Evolutionary conservation across 495 filamentous ascomycete species (phyloP).

Genomic region (Penicillium coprophilum): DNA sequence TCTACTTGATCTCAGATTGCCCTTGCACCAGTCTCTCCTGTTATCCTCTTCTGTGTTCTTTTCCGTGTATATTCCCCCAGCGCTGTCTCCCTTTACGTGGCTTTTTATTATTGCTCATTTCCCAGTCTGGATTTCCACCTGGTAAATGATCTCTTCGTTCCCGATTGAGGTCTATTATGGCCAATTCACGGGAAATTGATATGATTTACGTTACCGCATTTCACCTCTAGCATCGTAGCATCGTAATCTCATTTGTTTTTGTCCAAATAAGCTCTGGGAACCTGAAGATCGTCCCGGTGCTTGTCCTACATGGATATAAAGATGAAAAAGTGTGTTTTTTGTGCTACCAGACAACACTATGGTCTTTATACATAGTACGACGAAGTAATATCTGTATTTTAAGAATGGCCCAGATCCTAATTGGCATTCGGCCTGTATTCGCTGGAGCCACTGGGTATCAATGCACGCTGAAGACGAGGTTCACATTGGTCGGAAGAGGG

Average conservation of each 20-base stretch:
- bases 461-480: background rate
- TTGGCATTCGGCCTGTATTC: background rate
- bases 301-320: background rate
- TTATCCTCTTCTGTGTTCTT: background rate
- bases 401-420: background rate
- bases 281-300: background rate
- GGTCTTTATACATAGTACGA: background rate
- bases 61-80: constrained; percentile 30
- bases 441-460: background rate
- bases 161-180: background rate
- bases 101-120: background rate
- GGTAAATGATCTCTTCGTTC: background rate
- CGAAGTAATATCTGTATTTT: background rate
- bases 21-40: background rate
- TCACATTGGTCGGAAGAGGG: background rate
- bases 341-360: background rate
- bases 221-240: background rate
- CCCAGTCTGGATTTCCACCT: background rate
- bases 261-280: background rate
- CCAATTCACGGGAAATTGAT: background rate
- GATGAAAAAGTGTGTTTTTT: background rate
- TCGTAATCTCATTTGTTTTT: background rate
- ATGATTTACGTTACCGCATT: background rate
- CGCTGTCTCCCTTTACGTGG: constrained; percentile 1
- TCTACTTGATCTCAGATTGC: background rate